A percentile compares a stretch with the other conserved stretches of the same genome.
These are phyloP conservation scores for Penicillium salamii DNA, from an alignment of 495 filamentous ascomycete genomes.

Conservation along the genomic window DNA sequence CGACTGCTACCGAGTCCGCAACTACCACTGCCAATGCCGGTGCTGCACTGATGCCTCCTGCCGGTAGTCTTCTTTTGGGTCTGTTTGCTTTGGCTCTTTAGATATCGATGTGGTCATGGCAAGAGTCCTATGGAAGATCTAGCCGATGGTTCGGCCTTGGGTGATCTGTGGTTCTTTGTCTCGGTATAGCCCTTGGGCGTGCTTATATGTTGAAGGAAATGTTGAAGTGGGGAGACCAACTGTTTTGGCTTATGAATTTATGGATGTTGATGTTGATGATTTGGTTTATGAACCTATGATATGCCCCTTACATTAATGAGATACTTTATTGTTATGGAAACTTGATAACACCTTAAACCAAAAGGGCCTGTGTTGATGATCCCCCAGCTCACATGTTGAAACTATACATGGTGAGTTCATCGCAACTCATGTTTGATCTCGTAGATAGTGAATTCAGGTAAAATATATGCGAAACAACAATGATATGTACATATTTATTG, in stretches of 20 bases:
- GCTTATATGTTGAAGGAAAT: not conserved
- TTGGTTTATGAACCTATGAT: slow-evolving; percentile 6
- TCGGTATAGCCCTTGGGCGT: not conserved
- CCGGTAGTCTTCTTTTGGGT: slow-evolving; percentile 25
- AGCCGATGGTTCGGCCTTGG: too few species aligned
- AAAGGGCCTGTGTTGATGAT: too few species aligned
- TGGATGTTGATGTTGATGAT: slow-evolving; percentile 2
- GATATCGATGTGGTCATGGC: not conserved
- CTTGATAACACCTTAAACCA: not conserved
- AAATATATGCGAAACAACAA: not conserved
- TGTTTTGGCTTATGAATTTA: not conserved
- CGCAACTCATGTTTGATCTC: too few species aligned
- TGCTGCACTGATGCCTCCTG: slow-evolving; percentile 27
- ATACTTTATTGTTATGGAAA: slow-evolving; percentile 2
- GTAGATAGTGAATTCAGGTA: too few species aligned
- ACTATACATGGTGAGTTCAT: too few species aligned
- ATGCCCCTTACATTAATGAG: slow-evolving; percentile 10
- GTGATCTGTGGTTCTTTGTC: not conserved
- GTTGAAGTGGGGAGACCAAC: not conserved
- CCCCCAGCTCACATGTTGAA: too few species aligned
- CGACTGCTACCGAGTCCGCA: slow-evolving; percentile 14
- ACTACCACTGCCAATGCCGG: slow-evolving; percentile 21
- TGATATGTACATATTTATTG: not conserved
- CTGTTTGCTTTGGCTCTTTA: slow-evolving; percentile 21
- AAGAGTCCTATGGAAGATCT: too few species aligned